phyloP scores from a whole-genome alignment of 2,329 filamentous ascomycete species.

The Nigrospora osmanthi region DNA sequence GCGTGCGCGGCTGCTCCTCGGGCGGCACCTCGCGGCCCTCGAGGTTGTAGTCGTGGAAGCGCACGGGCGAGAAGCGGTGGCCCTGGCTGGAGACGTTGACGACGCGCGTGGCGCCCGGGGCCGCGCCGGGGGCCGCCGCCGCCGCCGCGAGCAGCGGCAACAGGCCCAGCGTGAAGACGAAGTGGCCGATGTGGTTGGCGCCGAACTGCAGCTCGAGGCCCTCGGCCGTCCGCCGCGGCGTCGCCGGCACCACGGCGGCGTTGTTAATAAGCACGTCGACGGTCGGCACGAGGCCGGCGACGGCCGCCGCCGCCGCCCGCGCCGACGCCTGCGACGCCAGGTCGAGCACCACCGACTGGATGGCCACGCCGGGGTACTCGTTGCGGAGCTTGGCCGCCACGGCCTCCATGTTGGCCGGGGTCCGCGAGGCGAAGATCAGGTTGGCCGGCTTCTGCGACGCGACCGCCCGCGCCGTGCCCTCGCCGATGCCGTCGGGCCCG shows the following conservation, averaged over 20 bases:
- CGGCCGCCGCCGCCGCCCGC: slow-evolving; percentile 25
- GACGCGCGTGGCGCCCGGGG: slow-evolving; percentile 19
- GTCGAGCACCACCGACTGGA: slow-evolving; percentile 27
- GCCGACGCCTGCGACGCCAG: slow-evolving; percentile 27
- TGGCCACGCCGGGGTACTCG: slow-evolving; percentile 23
- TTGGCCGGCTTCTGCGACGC: slow-evolving; percentile 32
- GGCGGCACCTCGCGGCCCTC: slow-evolving; percentile 27
- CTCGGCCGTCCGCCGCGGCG: slow-evolving; percentile 32
- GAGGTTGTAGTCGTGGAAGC: slow-evolving; percentile 36
- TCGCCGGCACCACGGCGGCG: slow-evolving; percentile 26
- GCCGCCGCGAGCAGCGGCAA: slow-evolving; percentile 24
- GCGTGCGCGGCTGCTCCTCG: slow-evolving; percentile 19
- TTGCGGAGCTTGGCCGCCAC: slow-evolving; percentile 27
- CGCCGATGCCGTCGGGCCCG: slow-evolving; percentile 31
- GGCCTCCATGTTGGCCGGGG: slow-evolving; percentile 28
- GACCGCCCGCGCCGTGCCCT: slow-evolving; percentile 31
- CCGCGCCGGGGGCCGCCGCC: slow-evolving; percentile 19
- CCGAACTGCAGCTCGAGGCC: slow-evolving; percentile 34
- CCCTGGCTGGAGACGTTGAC: slow-evolving; percentile 34
- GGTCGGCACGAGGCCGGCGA: slow-evolving; percentile 18
- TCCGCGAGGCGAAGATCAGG: slow-evolving; percentile 38
- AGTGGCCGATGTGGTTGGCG: slow-evolving; percentile 28
- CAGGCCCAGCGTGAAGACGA: slow-evolving; percentile 29
- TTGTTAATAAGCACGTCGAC: slow-evolving; percentile 36
- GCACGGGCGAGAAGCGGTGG: slow-evolving; percentile 30